Evolutionary conservation across 73 alveolate species (phyloP), one percentile per base, ranked within the genome.

Genomic region (Symbiodinium pilosum): DNA sequence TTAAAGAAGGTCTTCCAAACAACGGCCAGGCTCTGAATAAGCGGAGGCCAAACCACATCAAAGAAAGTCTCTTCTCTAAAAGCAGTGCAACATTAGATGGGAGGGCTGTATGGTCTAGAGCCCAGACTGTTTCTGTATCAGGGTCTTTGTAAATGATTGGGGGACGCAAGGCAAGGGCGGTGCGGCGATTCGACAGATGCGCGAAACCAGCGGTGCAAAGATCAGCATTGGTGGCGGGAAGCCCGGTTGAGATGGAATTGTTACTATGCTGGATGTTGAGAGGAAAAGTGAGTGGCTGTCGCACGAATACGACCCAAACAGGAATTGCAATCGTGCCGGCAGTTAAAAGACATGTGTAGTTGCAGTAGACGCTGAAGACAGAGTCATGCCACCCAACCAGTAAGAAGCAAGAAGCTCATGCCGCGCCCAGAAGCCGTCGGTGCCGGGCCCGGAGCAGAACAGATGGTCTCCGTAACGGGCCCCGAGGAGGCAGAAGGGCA

Each of bases 371-470:
- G 24, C 24, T 8, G 8, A 8, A 47, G 64, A 16, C 24, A 47
- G 64, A 51, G 68, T 51, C 64, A 47, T 51, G 68, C 21, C 68
- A 16, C 28, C 28, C 12, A 51, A 51, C 68, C 7, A 0, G 21
- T 0, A 51, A 51, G 68, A 24, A 51, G 12, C 21, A 16, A 24
- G 68, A 51, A 11, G 64, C 64, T 47, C 16, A 47, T 47, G 64
- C 16, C n/a, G n/a, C 21, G 81, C 77, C 54, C 88, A 91, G 95
- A 88, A 88, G 86, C 95, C 40, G 71, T 88, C 32, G 95, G 95
- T 43, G 87, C 95, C 18, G 95, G 95, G 34, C 95, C 71, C 47
- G 43, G 32, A 6, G 95, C 95, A 3, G 98, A 92, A 89, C 98
- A 92, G 89, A 43, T 92, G 75, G 75, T 92, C 83, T n/a, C 98